phyloP scores from a whole-genome alignment of 1,284 basidiomycete genomes.

The Hemileia vastatrix region DNA sequence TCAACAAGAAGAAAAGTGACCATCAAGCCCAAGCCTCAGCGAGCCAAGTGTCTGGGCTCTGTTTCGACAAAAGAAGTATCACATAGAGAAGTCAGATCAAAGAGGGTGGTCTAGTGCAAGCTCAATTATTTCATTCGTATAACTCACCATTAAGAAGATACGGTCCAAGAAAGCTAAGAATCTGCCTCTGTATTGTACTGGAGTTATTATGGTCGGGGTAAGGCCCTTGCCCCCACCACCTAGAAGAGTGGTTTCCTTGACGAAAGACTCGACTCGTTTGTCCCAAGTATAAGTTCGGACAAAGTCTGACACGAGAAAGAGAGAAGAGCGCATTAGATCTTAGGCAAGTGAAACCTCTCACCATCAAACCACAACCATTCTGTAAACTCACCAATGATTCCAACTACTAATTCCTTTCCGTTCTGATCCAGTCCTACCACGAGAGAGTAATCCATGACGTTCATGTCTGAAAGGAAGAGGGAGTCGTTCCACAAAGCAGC shows the following conservation, averaged over 20 bases:
- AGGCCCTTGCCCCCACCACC: slow-evolving; percentile 55
- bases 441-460: slow-evolving; percentile 99
- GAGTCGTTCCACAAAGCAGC: slow-evolving; percentile 82
- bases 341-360: background rate
- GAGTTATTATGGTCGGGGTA: slow-evolving; percentile 36
- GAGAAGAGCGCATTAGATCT: slow-evolving; percentile 1
- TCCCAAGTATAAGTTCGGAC: slow-evolving; percentile 94
- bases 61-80: too few relatives aligned
- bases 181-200: slow-evolving; percentile 39
- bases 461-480: slow-evolving; percentile 79
- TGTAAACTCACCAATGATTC: slow-evolving; percentile 63
- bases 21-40: too few relatives aligned
- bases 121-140: background rate
- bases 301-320: slow-evolving; percentile 56
- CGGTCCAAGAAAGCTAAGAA: slow-evolving; percentile 42
- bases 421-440: slow-evolving; percentile 73
- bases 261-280: slow-evolving; percentile 94
- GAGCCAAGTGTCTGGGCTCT: too few relatives aligned
- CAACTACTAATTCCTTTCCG: slow-evolving; percentile 56
- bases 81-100: background rate
- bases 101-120: background rate
- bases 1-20: too few relatives aligned
- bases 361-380: background rate
- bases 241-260: slow-evolving; percentile 84
- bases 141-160: slow-evolving; percentile 26